Conservation (phyloP, 345 rosid genomes). For the Crucihimalaya himalaica region DNA sequence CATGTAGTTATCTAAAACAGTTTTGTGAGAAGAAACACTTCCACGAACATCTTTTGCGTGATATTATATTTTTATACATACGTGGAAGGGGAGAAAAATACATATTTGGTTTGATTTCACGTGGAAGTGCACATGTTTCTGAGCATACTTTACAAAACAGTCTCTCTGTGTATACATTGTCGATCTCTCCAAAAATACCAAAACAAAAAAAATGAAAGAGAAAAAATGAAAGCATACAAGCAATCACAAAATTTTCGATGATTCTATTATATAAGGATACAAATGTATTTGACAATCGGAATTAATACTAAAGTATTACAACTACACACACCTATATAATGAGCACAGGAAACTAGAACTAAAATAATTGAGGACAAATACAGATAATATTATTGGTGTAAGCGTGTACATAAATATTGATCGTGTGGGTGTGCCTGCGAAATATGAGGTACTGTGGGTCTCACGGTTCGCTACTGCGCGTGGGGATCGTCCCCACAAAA, state of each 20-base stretch:
- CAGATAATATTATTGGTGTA: constrained; percentile 41
- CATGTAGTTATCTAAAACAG: background rate
- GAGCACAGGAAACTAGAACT: background rate
- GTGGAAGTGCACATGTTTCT: constrained; percentile 37
- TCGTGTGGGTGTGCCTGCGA: constrained; percentile 41
- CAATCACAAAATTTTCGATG: constrained; percentile 23
- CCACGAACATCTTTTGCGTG: background rate
- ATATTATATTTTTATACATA: background rate
- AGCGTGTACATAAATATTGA: constrained; percentile 41
- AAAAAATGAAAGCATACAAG: constrained; percentile 31
- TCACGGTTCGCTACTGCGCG: constrained; percentile 41
- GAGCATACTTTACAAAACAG: constrained; percentile 12
- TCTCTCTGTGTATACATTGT: constrained; percentile 6
- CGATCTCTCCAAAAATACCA: constrained; percentile 27
- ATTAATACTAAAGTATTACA: constrained; percentile 9
- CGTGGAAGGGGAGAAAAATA: background rate
- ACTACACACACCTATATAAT: background rate
- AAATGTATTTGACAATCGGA: background rate
- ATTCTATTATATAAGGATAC: constrained; percentile 13
- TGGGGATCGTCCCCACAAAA: constrained; percentile 40
- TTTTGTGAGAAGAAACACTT: constrained; percentile 1
- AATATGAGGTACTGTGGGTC: constrained; percentile 44
- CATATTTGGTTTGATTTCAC: constrained; percentile 28
- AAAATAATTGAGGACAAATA: constrained; percentile 41
- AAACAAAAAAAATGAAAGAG: constrained; percentile 28